Conservation (phyloP, 129 eudicot genomes). For the Artemisia tridentata region DNA sequence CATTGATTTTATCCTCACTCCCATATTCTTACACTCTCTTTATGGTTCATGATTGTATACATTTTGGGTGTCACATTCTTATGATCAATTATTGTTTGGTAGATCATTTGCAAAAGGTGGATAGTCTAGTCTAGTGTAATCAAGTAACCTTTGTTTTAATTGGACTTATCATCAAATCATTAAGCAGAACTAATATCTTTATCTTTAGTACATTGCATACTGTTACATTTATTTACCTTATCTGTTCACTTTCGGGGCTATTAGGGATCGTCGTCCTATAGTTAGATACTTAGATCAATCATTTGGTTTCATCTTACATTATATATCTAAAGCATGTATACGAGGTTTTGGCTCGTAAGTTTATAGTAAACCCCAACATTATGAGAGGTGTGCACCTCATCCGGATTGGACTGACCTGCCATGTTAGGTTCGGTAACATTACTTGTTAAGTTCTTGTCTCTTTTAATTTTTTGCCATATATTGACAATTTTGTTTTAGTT, state of each 20-base stretch:
- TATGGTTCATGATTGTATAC: constrained; percentile 37
- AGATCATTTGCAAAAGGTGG: constrained; percentile 40
- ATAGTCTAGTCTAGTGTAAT: constrained; percentile 32
- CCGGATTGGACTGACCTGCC: constrained; percentile 6
- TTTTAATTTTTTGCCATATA: constrained; percentile 14
- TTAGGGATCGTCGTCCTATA: neutral
- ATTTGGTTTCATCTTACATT: constrained; percentile 14
- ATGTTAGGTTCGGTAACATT: constrained; percentile 12
- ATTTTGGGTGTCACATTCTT: constrained; percentile 38
- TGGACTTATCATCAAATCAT: too few relatives aligned
- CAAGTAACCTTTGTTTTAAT: constrained; percentile 37
- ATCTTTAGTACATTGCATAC: too few relatives aligned
- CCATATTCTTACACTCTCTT: constrained; percentile 25
- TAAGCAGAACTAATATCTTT: too few relatives aligned
- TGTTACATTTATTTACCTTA: too few relatives aligned
- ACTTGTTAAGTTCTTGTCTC: constrained; percentile 23
- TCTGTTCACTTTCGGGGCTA: neutral
- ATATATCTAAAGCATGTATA: constrained; percentile 17
- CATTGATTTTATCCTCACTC: constrained; percentile 20
- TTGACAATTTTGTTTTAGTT: constrained; percentile 5
- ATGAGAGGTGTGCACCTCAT: neutral
- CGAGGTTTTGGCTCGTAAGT: constrained; percentile 21
- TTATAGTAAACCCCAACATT: constrained; percentile 1
- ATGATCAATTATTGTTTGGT: constrained; percentile 46
- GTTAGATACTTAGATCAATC: constrained; percentile 17